phyloP scores from a whole-genome alignment of 495 filamentous ascomycete genomes.

The Corynascus novoguineensis region DNA sequence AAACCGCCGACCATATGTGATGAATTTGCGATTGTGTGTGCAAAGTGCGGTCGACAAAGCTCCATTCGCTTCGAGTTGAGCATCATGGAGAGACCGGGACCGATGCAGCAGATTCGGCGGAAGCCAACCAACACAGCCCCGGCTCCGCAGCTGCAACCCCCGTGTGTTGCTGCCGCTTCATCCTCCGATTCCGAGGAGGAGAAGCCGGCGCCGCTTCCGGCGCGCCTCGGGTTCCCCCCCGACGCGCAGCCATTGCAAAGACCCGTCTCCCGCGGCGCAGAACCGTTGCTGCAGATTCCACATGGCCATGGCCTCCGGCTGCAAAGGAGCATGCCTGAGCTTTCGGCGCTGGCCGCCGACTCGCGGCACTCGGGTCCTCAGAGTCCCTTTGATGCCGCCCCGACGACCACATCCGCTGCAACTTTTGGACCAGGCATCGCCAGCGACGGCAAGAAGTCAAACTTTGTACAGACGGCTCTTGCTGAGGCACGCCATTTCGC shows the following conservation, averaged over 20 bases:
- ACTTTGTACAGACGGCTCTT: conserved; percentile 43
- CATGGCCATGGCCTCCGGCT: conserved; percentile 1
- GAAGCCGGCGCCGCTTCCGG: conserved; percentile 7
- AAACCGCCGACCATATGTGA: too few species aligned
- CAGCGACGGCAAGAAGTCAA: conserved; percentile 6
- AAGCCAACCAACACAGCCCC: too few species aligned
- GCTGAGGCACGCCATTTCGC: conserved; percentile 58
- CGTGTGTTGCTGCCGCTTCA: too few species aligned
- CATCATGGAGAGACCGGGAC: too few species aligned
- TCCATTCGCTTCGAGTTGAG: too few species aligned
- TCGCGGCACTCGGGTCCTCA: background rate
- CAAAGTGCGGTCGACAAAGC: too few species aligned
- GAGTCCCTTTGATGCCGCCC: conserved; percentile 1
- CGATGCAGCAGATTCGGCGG: conserved; percentile 12
- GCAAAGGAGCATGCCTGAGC: conserved; percentile 12
- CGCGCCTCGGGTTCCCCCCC: background rate
- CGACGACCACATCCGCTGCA: conserved; percentile 1
- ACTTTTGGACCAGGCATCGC: conserved; percentile 17
- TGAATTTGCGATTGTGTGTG: too few species aligned
- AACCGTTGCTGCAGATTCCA: background rate
- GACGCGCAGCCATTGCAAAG: background rate
- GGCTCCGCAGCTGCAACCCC: too few species aligned
- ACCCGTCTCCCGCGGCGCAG: conserved; percentile 5
- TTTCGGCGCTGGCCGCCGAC: background rate
- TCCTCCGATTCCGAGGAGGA: background rate